These are phyloP conservation scores for Carpinus fangiana DNA, from an alignment of 306 rosid genomes.

Conservation along the genomic window DNA sequence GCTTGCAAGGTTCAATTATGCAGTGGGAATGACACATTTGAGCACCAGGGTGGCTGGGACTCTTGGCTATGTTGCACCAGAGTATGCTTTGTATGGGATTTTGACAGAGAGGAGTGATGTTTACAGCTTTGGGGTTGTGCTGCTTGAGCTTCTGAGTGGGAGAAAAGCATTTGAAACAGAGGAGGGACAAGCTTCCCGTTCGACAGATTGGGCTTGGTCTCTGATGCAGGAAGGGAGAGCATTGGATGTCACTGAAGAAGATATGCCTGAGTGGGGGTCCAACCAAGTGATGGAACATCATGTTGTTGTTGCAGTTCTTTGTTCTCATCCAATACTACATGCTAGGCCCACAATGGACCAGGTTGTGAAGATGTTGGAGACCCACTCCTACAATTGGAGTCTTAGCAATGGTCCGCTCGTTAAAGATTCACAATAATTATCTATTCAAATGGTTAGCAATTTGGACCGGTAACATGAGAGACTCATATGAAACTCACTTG, in stretches of 20 bases:
- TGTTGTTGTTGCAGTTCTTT: constrained; percentile 27
- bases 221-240: constrained; percentile 26
- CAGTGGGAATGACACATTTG: constrained; percentile 33
- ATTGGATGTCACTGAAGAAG: constrained; percentile 16
- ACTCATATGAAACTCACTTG: too few species aligned
- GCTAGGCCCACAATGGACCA: constrained; percentile 43
- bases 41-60: constrained; percentile 38
- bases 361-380: constrained; percentile 30
- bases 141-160: constrained; percentile 37
- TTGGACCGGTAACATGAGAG: too few species aligned
- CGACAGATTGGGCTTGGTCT: constrained; percentile 38
- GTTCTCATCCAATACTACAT: constrained; percentile 28
- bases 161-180: constrained; percentile 22
- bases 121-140: constrained; percentile 33
- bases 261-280: constrained; percentile 21
- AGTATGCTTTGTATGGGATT: constrained; percentile 35
- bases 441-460: too few species aligned
- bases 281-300: constrained; percentile 26
- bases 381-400: neutral
- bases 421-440: too few species aligned
- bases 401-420: too few species aligned
- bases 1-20: constrained; percentile 30
- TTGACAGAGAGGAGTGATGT: constrained; percentile 31
- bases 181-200: constrained; percentile 11
- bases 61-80: constrained; percentile 37